phyloP scores from a whole-genome alignment of 768 basidiomycete species.

The Mycena maculata region DNA sequence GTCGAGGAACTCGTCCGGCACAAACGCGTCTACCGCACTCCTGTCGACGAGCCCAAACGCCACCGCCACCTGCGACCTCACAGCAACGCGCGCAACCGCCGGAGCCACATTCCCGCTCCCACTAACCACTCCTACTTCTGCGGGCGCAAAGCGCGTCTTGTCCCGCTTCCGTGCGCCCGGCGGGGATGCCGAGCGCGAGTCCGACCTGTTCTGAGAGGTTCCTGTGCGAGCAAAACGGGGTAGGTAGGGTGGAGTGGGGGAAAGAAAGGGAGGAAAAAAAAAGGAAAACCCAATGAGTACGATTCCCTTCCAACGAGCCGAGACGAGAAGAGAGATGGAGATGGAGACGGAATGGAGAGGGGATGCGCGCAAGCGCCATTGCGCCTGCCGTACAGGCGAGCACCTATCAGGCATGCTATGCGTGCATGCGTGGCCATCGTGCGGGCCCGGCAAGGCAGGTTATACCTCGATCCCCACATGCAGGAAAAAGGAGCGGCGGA shows the following conservation, averaged over 20 bases:
- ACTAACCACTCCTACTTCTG: constrained; percentile 1
- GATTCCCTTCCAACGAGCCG: constrained; percentile 31
- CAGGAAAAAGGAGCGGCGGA: constrained; percentile 26
- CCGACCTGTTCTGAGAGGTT: constrained; percentile 17
- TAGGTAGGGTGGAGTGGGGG: not conserved
- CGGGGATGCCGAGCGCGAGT: constrained; percentile 31
- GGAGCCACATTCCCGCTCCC: not conserved
- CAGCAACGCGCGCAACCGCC: not conserved
- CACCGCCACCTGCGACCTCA: not conserved
- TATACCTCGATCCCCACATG: constrained; percentile 2
- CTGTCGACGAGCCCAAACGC: constrained; percentile 9
- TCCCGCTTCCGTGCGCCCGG: constrained; percentile 26
- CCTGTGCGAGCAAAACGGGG: constrained; percentile 26
- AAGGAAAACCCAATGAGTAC: constrained; percentile 34
- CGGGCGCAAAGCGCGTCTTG: constrained; percentile 28
- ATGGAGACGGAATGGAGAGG: not conserved
- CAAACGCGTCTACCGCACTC: constrained; percentile 17
- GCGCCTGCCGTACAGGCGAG: not conserved
- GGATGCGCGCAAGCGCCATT: constrained; percentile 6
- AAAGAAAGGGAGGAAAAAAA: not conserved
- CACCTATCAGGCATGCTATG: not conserved
- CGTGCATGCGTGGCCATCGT: constrained; percentile 1
- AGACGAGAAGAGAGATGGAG: constrained; percentile 22
- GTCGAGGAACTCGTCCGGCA: constrained; percentile 33
- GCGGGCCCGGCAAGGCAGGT: not conserved